Base-by-base conservation (phyloP, 768 basidiomycete genomes). In the Phaffia australis region DNA sequence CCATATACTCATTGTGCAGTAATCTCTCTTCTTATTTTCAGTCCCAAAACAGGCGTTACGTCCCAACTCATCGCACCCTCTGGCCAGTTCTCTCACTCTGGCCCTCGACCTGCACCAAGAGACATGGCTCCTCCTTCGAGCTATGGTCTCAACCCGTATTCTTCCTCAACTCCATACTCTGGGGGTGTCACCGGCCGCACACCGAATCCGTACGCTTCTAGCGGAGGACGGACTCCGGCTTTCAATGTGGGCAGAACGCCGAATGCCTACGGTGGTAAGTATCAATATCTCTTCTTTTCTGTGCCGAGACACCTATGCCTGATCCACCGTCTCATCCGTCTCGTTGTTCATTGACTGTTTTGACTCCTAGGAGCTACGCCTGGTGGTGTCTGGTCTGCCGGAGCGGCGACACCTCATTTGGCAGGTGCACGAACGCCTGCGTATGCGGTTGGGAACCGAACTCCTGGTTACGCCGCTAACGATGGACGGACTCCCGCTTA, bases 241-340 rank as follows among this genome's bases (percentile, higher is more conserved):
- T 70, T 66, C 6, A 54, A n/a, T 21, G 48, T 49, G 49, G 74
- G 72, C n/a, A 81, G 82, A n/a, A 87, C 87, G 15, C 84, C 86
- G 16, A 84, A 84, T 70, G 68, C 73, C 1, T 73, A 74, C 59
- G 67, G 66, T 32, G 66, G 71, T 64, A 21, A 56, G 63, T 6
- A 25, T 62, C 19, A 51, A 6, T 18, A 19, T 52, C 29, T 27
- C 25, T 29, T 32, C 50, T 62, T 35, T 9, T 51, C 48, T 23
- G 8, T 49, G 71, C 70, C 23, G 66, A 47, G n/a, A 73, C 73
- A 6, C 73, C 72, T 4, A 70, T 56, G 60, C 75, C 72, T 19
- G 77, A 76, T 23, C 68, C 72, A 57, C 77, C 77, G 25, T 77
- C 78, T 18, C 74, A 76, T 63, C 84, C 86, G 8, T 83, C 82